Conservation (phyloP, 176 grass and related monocot species). For the Avena insularis region DNA sequence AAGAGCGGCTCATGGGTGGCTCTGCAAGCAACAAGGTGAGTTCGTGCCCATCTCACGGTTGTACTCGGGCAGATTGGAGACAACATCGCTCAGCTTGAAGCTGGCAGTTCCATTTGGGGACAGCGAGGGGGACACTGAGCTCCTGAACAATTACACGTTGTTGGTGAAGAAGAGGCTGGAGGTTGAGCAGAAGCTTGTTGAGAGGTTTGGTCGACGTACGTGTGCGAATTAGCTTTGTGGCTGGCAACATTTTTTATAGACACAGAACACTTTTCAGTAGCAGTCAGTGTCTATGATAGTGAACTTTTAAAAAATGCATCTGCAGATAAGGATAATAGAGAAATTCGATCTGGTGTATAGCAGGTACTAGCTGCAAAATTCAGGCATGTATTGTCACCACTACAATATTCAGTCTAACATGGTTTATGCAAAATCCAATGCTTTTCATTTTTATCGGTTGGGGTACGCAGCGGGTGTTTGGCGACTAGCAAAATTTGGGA, state of each 20-base stretch:
- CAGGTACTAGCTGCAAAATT: not conserved
- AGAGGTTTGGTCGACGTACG: slow-evolving; percentile 26
- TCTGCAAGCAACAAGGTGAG: slow-evolving; percentile 47
- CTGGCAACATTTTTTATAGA: not conserved
- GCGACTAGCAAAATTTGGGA: too few species aligned
- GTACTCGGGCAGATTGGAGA: slow-evolving; percentile 43
- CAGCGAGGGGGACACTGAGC: slow-evolving; percentile 19
- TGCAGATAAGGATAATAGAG: not conserved
- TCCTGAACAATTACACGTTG: slow-evolving; percentile 50
- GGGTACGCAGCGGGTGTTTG: not conserved
- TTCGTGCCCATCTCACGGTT: slow-evolving; percentile 53
- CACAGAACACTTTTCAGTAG: not conserved
- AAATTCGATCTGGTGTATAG: not conserved
- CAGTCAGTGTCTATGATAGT: not conserved
- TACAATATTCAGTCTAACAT: not conserved
- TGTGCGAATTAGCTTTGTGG: not conserved
- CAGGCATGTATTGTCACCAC: not conserved
- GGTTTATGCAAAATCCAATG: not conserved
- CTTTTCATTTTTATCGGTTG: not conserved
- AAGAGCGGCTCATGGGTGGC: slow-evolving; percentile 73
- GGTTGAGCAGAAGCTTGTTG: slow-evolving; percentile 57
- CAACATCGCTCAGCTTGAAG: slow-evolving; percentile 48
- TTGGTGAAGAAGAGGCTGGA: slow-evolving; percentile 59
- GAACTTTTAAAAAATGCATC: not conserved
- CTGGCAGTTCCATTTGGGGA: slow-evolving; percentile 51